These are phyloP conservation scores for Sextonia rubra DNA, from an alignment of 164 flowering plant genomes.

Conservation along the genomic window DNA sequence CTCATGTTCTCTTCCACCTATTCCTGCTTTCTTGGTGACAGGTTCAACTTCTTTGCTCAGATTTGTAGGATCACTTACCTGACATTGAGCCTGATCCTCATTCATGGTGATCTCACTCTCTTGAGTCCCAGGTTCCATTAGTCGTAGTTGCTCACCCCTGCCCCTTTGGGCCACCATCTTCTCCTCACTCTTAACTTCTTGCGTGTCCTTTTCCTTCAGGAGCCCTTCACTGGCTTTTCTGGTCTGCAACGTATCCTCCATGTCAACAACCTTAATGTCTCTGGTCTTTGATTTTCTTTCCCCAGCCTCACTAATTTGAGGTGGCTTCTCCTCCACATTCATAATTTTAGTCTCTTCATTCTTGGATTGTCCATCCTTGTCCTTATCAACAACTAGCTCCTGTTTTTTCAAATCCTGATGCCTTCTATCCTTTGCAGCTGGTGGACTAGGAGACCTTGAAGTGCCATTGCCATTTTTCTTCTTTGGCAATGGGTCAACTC, in stretches of 20 bases:
- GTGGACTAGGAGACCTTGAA: slow-evolving; percentile 57
- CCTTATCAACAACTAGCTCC: slow-evolving; percentile 4
- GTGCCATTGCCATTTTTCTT: slow-evolving; percentile 40
- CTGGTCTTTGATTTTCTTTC: slow-evolving; percentile 9
- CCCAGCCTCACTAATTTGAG: neutral
- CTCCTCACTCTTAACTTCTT: slow-evolving; percentile 5
- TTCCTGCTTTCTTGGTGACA: neutral
- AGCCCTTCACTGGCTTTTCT: neutral
- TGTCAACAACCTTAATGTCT: slow-evolving; percentile 9
- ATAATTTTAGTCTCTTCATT: slow-evolving; percentile 10
- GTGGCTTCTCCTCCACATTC: slow-evolving; percentile 13
- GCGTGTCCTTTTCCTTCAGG: neutral
- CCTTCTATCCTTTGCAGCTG: slow-evolving; percentile 21
- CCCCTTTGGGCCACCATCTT: neutral
- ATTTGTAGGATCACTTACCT: neutral
- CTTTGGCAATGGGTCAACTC: slow-evolving; percentile 68
- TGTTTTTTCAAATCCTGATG: neutral
- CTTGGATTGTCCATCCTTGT: slow-evolving; percentile 9
- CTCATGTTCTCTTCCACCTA: neutral
- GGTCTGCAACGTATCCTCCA: slow-evolving; percentile 7
- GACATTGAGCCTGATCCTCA: neutral
- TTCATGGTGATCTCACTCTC: neutral
- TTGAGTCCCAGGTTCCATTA: neutral
- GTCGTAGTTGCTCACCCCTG: too few relatives aligned
- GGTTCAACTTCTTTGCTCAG: neutral